Evolutionary conservation across 441 rosid species (phyloP).

Genomic region (Brassica balearica): DNA sequence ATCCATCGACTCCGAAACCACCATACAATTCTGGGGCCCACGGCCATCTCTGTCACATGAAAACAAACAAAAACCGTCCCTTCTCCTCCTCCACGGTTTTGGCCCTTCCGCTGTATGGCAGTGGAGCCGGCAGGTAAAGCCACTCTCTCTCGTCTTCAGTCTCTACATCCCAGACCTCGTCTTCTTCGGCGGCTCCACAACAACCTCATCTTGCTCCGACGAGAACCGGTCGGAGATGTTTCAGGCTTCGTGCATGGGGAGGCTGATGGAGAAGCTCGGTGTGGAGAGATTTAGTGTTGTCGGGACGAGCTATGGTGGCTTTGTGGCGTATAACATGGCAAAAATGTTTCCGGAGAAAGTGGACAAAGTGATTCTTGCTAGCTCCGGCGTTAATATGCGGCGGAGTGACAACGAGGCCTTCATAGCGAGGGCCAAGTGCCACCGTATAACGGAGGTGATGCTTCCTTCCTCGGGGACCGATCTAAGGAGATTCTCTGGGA

Average conservation of each 20-base stretch:
- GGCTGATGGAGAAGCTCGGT: slow-evolving; percentile 54
- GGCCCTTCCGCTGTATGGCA: slow-evolving; percentile 82
- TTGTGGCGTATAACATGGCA: slow-evolving; percentile 75
- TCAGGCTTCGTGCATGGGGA: slow-evolving; percentile 61
- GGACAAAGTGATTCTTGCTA: slow-evolving; percentile 81
- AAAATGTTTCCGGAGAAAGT: slow-evolving; percentile 72
- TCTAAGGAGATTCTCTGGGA: slow-evolving; percentile 52
- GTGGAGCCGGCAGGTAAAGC: slow-evolving; percentile 70
- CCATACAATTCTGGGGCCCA: slow-evolving; percentile 78
- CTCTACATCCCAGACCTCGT: slow-evolving; percentile 77
- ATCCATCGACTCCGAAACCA: slow-evolving; percentile 56
- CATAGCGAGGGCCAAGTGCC: slow-evolving; percentile 52
- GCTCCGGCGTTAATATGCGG: slow-evolving; percentile 72
- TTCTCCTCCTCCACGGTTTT: slow-evolving; percentile 82
- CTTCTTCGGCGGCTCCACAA: slow-evolving; percentile 77
- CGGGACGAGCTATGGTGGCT: slow-evolving; percentile 91
- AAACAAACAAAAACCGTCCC: slow-evolving; percentile 46
- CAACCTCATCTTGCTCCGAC: slow-evolving; percentile 43
- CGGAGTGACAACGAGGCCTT: slow-evolving; percentile 56
- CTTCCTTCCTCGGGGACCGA: slow-evolving; percentile 60
- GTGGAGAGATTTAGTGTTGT: slow-evolving; percentile 58
- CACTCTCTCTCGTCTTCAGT: slow-evolving; percentile 46
- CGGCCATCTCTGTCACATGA: slow-evolving; percentile 23
- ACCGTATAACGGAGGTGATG: slow-evolving; percentile 57
- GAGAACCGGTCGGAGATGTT: slow-evolving; percentile 68